Base-by-base conservation (phyloP, 768 basidiomycete genomes). In the Leucocoprinus leucothites region DNA sequence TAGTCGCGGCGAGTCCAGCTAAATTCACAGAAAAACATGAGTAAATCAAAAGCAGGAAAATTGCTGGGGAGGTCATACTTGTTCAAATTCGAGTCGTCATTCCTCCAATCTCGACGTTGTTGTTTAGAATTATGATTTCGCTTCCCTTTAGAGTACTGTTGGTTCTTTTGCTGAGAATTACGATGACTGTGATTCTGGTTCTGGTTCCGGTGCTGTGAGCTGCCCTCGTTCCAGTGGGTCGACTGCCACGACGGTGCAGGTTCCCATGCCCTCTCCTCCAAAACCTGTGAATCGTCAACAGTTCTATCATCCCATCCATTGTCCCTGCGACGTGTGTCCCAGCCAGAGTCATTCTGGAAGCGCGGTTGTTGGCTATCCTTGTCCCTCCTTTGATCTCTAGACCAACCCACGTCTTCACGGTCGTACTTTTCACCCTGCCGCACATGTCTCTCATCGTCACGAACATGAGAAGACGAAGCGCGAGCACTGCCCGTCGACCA, bases 1-100 rank as follows among this genome's bases (percentile, higher is more conserved):
- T 67, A 67, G 41, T 87, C 85, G 49, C 88, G 76, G 63, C 78
- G 76, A 43, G 81, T 82, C 88, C 88, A 90, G 62, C 87, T 91
- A 60, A 8, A 47, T 38, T 16, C 16, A 61, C 26, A 48, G 54
- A 51, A 53, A 24, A 31, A 18, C 18, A 31, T 48, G 45, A 31
- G 51, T 48, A 41, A 22, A 59, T 50, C 38, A 36, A 36, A 44
- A 53, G 28, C 26, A 51, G 53, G 47, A 55, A 56, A 34, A 56
- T 25, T 43, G 22, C 36, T 48, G 35, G 57, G 48, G 26, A 3
- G 19, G 48, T 69, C 85, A 45, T 69, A 92, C 90, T 91, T 91
- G 69, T 91, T 91, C 49, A 85, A 67, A 62, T 77, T 80, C n/a
- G 79, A 76, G 52, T 90, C 87, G 42, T 89, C 85, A 57, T 73